These are phyloP conservation scores for Ophiocordyceps polyrhachis-furcata DNA, from an alignment of 2,329 filamentous ascomycete species.

Conservation along the genomic window DNA sequence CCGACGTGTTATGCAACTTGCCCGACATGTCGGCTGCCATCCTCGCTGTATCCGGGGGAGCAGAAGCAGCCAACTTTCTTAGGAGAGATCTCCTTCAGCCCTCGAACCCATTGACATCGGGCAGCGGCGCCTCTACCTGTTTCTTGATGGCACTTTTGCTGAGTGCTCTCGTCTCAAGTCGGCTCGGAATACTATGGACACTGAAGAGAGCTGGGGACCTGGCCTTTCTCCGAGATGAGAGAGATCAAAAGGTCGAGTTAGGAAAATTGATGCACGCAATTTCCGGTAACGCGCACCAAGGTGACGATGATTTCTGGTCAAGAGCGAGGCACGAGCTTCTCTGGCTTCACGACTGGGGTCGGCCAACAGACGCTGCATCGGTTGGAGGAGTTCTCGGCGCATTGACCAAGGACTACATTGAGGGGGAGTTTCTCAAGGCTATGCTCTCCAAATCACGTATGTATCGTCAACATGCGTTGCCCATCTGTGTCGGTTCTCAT, in stretches of 20 bases:
- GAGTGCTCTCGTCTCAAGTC: constrained; percentile 37
- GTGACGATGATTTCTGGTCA: constrained; percentile 46
- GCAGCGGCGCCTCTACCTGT: constrained; percentile 32
- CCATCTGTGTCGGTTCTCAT: constrained; percentile 2
- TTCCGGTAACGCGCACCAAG: constrained; percentile 28
- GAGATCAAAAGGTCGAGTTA: constrained; percentile 44
- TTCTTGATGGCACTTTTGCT: constrained; percentile 45
- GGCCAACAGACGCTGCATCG: constrained; percentile 17
- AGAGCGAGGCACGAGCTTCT: constrained; percentile 43
- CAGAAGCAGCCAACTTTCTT: constrained; percentile 12
- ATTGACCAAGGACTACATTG: constrained; percentile 41
- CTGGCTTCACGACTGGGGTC: constrained; percentile 59
- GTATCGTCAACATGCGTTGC: constrained; percentile 10
- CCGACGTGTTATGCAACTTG: constrained; percentile 26
- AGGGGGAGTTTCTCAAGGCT: constrained; percentile 51
- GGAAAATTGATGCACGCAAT: constrained; percentile 38
- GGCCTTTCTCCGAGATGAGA: constrained; percentile 40
- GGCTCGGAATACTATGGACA: constrained; percentile 28
- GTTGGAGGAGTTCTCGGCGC: constrained; percentile 45
- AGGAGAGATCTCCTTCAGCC: constrained; percentile 31
- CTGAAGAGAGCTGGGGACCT: constrained; percentile 41
- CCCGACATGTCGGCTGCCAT: constrained; percentile 17
- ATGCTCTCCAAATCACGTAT: constrained; percentile 42
- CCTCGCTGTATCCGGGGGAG: constrained; percentile 4
- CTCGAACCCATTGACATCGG: constrained; percentile 46